Conservation (phyloP, 2,329 filamentous ascomycete genomes). For the Beauveria sp. region DNA sequence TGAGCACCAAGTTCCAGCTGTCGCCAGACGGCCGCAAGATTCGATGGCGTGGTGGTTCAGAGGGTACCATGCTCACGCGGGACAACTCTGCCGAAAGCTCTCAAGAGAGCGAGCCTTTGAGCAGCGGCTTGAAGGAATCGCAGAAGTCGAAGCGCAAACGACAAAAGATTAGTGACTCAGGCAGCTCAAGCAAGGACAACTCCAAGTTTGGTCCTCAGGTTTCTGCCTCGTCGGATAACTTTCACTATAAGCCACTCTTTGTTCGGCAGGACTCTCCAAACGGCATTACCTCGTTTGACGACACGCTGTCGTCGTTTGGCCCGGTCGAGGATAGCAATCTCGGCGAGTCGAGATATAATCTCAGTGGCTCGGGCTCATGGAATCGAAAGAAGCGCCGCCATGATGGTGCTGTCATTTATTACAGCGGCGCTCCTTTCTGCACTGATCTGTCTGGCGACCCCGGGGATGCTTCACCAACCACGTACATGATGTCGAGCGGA, state of each 20-base stretch:
- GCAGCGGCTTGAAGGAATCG: slow-evolving; percentile 39
- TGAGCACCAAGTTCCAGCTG: slow-evolving; percentile 69
- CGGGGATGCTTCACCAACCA: slow-evolving; percentile 39
- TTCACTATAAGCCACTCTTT: slow-evolving; percentile 60
- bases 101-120: slow-evolving; percentile 34
- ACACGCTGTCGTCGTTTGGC: slow-evolving; percentile 41
- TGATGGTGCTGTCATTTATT: slow-evolving; percentile 76
- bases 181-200: slow-evolving; percentile 28
- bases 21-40: slow-evolving; percentile 72
- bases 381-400: slow-evolving; percentile 47
- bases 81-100: slow-evolving; percentile 49
- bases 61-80: slow-evolving; percentile 58
- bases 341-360: slow-evolving; percentile 38
- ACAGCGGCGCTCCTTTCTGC: slow-evolving; percentile 71
- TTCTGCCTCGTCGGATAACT: slow-evolving; percentile 37
- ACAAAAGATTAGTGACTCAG: slow-evolving; percentile 33
- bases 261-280: slow-evolving; percentile 41
- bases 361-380: slow-evolving; percentile 40
- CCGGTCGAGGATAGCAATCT: slow-evolving; percentile 41
- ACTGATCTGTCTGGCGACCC: slow-evolving; percentile 69
- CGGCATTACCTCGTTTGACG: slow-evolving; percentile 40
- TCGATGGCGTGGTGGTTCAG: slow-evolving; percentile 65
- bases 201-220: slow-evolving; percentile 33
- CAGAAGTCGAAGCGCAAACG: slow-evolving; percentile 39
- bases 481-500: slow-evolving; percentile 40